Conservation (phyloP, 768 basidiomycete species). For the Suillus subluteus region DNA sequence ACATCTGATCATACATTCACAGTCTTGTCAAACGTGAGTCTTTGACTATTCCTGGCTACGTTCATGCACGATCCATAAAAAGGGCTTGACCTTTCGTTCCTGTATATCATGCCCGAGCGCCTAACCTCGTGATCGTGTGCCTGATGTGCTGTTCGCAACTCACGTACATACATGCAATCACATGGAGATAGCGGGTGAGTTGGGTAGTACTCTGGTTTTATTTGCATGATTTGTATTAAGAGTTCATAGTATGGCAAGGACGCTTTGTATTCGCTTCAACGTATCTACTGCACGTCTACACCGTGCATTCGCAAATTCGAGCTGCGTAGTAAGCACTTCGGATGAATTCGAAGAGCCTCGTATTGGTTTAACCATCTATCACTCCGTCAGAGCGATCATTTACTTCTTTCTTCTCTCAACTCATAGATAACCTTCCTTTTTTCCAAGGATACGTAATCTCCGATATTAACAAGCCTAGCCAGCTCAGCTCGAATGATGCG, state of each 20-base stretch:
- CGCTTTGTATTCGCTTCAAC: neutral
- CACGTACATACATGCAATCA: neutral
- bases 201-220: neutral
- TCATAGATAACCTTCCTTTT: neutral
- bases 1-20: neutral
- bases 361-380: neutral
- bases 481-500: neutral
- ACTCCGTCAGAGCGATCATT: neutral
- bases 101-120: neutral
- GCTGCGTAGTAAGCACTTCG: neutral
- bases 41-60: neutral
- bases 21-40: constrained; percentile 1
- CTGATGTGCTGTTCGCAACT: neutral
- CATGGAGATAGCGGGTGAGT: neutral
- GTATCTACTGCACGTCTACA: neutral
- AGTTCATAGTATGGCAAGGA: neutral
- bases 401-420: neutral
- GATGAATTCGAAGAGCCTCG: neutral
- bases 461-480: neutral
- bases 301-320: neutral
- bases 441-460: neutral
- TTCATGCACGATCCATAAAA: neutral
- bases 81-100: neutral
- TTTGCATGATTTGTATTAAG: neutral
- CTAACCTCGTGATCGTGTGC: neutral